Conservation (phyloP, 2,329 filamentous ascomycete species). For the Herpotrichia juniperi region DNA sequence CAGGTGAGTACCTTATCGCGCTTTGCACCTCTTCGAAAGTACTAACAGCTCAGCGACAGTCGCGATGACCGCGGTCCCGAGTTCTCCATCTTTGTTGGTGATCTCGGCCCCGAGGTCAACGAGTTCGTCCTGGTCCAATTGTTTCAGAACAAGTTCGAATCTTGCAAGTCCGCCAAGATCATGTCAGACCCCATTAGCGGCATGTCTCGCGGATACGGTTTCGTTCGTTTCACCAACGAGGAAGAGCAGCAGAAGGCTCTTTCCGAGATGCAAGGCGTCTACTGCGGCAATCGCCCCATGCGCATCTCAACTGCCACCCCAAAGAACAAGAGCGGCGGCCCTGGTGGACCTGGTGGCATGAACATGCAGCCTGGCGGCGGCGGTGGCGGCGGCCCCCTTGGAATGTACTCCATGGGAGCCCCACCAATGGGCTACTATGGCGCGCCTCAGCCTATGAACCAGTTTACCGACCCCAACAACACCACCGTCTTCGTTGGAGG, state of each 20-base stretch:
- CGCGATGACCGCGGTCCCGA: constrained; percentile 96
- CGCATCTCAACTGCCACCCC: constrained; percentile 96
- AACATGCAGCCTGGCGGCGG: constrained; percentile 55
- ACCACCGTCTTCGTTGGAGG: constrained; percentile 98
- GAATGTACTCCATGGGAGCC: constrained; percentile 74
- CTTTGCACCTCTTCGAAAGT: constrained; percentile 8
- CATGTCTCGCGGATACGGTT: constrained; percentile 96
- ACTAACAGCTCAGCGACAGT: constrained; percentile 37
- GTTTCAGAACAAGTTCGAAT: constrained; percentile 94
- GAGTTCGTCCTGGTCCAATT: constrained; percentile 97
- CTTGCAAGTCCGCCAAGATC: constrained; percentile 99
- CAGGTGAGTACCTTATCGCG: constrained; percentile 62
- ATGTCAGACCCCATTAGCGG: constrained; percentile 99
- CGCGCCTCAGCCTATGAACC: constrained; percentile 88
- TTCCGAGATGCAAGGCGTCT: constrained; percentile 98
- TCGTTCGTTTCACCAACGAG: constrained; percentile 96
- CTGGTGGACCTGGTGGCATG: constrained; percentile 60
- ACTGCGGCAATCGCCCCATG: constrained; percentile 98
- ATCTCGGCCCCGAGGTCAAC: constrained; percentile 97
- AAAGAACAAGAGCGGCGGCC: constrained; percentile 77
- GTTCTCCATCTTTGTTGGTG: constrained; percentile 96
- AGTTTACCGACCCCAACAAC: constrained; percentile 99
- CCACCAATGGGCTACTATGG: constrained; percentile 71
- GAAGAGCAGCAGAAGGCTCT: constrained; percentile 94
- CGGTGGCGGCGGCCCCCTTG: constrained; percentile 53